Conservation (phyloP, 768 basidiomycete genomes). For the Gymnopilus junonius region DNA sequence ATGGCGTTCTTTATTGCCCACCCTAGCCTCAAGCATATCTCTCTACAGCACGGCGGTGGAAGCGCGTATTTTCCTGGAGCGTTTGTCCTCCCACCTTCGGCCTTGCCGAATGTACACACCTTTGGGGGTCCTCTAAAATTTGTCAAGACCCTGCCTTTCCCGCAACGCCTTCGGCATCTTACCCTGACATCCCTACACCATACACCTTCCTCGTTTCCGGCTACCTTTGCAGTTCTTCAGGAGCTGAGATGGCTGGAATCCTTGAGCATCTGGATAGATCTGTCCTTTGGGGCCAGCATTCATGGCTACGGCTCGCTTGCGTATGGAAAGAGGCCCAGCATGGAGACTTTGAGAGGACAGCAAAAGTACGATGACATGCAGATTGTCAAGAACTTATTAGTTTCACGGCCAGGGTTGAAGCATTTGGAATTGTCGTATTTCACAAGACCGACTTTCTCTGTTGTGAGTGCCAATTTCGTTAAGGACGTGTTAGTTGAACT, state of each 20-base stretch:
- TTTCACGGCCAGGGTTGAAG: conserved; percentile 33
- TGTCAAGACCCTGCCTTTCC: conserved; percentile 33
- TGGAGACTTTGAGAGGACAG: conserved; percentile 17
- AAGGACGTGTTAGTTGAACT: conserved; percentile 1
- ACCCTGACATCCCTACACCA: conserved; percentile 39
- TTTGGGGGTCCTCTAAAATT: conserved; percentile 38
- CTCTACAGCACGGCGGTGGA: conserved; percentile 36
- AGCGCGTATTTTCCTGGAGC: conserved; percentile 27
- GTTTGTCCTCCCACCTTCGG: conserved; percentile 20
- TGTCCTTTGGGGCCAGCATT: conserved; percentile 33
- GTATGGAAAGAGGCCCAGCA: conserved; percentile 17
- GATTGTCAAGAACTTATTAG: conserved; percentile 32
- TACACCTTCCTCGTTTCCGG: conserved; percentile 34
- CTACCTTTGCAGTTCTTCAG: conserved; percentile 33
- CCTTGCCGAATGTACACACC: conserved; percentile 32
- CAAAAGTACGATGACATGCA: conserved; percentile 33
- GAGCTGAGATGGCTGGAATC: conserved; percentile 32
- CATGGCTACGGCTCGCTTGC: conserved; percentile 10
- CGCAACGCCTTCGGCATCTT: conserved; percentile 30
- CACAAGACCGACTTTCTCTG: conserved; percentile 37
- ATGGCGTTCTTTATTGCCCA: conserved; percentile 38
- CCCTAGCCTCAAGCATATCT: conserved; percentile 30
- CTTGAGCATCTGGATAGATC: conserved; percentile 38
- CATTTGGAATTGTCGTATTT: conserved; percentile 40
- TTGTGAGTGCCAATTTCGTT: conserved; percentile 30